These are phyloP conservation scores for Plectosphaerella sp. DNA, from an alignment of 2,329 filamentous ascomycete species.

Conservation along the genomic window DNA sequence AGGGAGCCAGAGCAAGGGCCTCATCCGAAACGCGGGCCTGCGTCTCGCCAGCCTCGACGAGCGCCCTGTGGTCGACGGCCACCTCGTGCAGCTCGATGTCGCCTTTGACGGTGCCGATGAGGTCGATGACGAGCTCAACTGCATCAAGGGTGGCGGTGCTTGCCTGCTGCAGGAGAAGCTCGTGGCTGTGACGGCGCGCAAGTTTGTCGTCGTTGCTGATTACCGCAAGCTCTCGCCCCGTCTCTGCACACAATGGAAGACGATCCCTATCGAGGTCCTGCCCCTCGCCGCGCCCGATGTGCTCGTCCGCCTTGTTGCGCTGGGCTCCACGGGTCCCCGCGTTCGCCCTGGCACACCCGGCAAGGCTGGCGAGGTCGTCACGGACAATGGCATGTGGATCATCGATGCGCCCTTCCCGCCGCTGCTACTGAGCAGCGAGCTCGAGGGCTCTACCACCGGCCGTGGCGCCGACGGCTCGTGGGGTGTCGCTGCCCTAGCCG, in stretches of 20 bases:
- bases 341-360: slow-evolving; percentile 69
- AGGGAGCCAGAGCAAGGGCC: slow-evolving; percentile 82
- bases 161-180: slow-evolving; percentile 98
- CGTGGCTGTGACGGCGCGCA: slow-evolving; percentile 76
- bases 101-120: slow-evolving; percentile 97
- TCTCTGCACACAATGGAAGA: slow-evolving; percentile 72
- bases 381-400: slow-evolving; percentile 64
- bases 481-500: slow-evolving; percentile 73
- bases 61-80: slow-evolving; percentile 51
- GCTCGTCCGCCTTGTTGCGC: slow-evolving; percentile 61
- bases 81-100: slow-evolving; percentile 65
- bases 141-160: slow-evolving; percentile 97
- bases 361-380: slow-evolving; percentile 74
- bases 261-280: slow-evolving; percentile 89
- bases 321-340: slow-evolving; percentile 68
- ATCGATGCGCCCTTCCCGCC: slow-evolving; percentile 86
- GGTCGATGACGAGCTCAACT: slow-evolving; percentile 89
- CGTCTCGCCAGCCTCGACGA: slow-evolving; percentile 74
- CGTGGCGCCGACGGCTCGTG: slow-evolving; percentile 56
- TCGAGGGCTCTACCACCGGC: slow-evolving; percentile 41
- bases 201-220: slow-evolving; percentile 88
- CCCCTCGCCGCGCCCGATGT: slow-evolving; percentile 79
- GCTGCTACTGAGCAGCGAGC: slow-evolving; percentile 59
- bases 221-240: slow-evolving; percentile 82
- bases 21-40: slow-evolving; percentile 77